Evolutionary conservation across 768 basidiomycete genomes (phyloP).

Genomic region (Naganishia vishniacii): DNA sequence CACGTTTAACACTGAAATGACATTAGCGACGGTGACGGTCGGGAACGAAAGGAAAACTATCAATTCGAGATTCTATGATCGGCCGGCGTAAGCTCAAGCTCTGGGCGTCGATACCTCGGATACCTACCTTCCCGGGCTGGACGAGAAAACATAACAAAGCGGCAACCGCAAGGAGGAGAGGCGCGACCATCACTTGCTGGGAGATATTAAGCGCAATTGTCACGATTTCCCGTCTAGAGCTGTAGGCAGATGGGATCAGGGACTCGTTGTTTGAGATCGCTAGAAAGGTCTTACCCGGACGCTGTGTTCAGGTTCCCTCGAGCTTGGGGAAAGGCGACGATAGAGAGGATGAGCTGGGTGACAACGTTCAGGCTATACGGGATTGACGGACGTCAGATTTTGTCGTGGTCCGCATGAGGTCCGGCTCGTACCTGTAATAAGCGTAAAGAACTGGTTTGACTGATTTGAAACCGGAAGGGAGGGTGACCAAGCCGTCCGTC

Average conservation of each 20-base stretch:
- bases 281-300: background rate
- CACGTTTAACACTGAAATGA: background rate
- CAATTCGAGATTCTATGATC: slow-evolving; percentile 6
- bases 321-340: background rate
- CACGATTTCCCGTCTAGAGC: background rate
- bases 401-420: no score
- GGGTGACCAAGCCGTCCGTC: background rate
- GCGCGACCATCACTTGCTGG: background rate
- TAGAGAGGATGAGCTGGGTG: background rate
- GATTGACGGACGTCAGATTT: no score
- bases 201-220: background rate
- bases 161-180: background rate
- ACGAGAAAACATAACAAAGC: background rate
- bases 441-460: slow-evolving; percentile 9
- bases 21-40: background rate
- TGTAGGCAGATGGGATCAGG: no score
- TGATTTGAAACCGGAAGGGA: background rate
- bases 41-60: background rate
- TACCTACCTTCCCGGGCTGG: background rate
- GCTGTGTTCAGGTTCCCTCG: background rate
- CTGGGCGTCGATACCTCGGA: background rate
- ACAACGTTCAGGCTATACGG: background rate
- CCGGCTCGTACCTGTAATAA: slow-evolving; percentile 6
- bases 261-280: no score
- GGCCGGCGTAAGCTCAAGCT: background rate